These are phyloP conservation scores for Funneliformis geosporum DNA, from an alignment of 192 early-diverging fungal genomes.

Conservation along the genomic window DNA sequence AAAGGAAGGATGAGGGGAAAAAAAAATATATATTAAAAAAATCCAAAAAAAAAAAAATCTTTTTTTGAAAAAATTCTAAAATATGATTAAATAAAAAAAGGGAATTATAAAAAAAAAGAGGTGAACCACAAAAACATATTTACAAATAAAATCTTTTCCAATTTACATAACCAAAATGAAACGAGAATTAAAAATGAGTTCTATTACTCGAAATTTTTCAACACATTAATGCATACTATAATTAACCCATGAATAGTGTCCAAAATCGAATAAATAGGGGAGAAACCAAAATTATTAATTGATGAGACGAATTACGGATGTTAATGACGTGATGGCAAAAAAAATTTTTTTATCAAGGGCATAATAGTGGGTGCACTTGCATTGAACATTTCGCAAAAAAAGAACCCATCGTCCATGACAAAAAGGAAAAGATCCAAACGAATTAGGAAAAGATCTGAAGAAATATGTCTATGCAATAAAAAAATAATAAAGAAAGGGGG, in stretches of 20 bases:
- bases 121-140: conserved; percentile 15
- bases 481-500: conserved; percentile 25
- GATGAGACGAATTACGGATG: neutral
- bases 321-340: neutral
- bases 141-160: conserved; percentile 24
- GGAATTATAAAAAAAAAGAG: neutral
- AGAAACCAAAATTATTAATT: neutral
- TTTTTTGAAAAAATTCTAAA: conserved; percentile 12
- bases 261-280: neutral
- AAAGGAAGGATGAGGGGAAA: no score
- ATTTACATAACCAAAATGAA: neutral
- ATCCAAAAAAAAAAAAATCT: neutral
- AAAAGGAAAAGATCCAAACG: no score
- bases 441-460: conserved; percentile 26
- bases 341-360: neutral
- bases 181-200: neutral
- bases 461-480: conserved; percentile 46
- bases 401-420: conserved; percentile 31
- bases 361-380: neutral
- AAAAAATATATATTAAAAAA: conserved; percentile 24
- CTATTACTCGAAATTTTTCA: neutral
- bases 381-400: conserved; percentile 26
- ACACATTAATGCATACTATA: no score
- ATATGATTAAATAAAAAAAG: conserved; percentile 11
- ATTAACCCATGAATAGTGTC: neutral